Evolutionary conservation across 2,329 filamentous ascomycete genomes (phyloP).

Genomic region (Aspergillus niger): DNA sequence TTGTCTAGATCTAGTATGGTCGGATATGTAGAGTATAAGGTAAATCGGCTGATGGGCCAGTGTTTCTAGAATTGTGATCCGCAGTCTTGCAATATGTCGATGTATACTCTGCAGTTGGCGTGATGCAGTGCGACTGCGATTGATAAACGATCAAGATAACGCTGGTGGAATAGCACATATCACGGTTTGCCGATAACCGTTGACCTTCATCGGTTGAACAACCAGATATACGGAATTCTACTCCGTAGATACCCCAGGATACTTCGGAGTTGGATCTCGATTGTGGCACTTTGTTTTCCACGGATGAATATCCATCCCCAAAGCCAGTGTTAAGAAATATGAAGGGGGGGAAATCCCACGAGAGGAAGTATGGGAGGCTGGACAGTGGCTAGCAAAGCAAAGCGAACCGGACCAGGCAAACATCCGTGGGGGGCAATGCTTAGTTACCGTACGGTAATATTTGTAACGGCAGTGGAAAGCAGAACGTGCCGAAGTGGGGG

Average conservation of each 20-base stretch:
- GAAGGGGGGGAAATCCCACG: not conserved
- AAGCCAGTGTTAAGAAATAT: not conserved
- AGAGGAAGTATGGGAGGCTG: not conserved
- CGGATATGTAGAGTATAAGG: not conserved
- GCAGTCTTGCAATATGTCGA: not conserved
- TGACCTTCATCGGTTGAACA: not conserved
- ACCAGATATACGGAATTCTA: not conserved
- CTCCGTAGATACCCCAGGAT: not conserved
- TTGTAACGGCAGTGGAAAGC: too few relatives aligned
- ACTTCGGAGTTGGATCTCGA: not conserved
- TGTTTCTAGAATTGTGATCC: not conserved
- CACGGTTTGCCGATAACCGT: not conserved
- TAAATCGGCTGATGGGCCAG: not conserved
- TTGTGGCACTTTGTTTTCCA: not conserved
- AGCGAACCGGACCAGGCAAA: too few relatives aligned
- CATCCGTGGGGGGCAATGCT: too few relatives aligned
- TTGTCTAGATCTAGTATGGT: not conserved
- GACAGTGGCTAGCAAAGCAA: too few relatives aligned
- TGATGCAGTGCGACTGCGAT: not conserved
- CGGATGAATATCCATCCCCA: not conserved
- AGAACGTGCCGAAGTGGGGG: not conserved
- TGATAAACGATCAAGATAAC: not conserved
- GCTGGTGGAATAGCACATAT: not conserved
- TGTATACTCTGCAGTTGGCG: not conserved
- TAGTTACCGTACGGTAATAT: too few relatives aligned